Conservation (phyloP, 192 early-diverging fungal genomes). For the Linnemannia zychae region DNA sequence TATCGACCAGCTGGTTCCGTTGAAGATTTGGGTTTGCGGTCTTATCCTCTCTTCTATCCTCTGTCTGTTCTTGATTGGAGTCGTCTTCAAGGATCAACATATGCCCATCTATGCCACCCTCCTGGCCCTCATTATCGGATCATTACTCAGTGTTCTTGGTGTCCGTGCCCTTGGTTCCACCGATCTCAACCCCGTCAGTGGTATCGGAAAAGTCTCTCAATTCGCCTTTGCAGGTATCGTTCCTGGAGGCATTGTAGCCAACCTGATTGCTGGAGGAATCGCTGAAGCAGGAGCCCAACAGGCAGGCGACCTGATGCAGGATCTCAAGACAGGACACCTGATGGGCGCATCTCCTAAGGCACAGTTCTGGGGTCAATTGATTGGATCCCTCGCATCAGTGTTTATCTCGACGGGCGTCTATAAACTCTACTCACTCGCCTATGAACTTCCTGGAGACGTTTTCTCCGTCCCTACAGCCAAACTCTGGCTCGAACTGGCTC, state of each 20-base stretch:
- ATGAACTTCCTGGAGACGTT: conserved; percentile 76
- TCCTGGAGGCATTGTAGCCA: conserved; percentile 77
- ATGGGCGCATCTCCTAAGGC: conserved; percentile 85
- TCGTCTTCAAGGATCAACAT: conserved; percentile 70
- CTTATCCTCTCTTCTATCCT: conserved; percentile 70
- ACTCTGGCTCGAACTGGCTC: conserved; percentile 85
- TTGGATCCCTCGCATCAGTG: conserved; percentile 81
- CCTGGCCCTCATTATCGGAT: conserved; percentile 78
- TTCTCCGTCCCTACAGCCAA: conserved; percentile 82
- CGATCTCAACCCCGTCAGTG: conserved; percentile 86
- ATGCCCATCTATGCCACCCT: conserved; percentile 76
- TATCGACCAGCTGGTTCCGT: conserved; percentile 69
- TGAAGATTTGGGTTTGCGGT: conserved; percentile 73
- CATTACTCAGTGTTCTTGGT: conserved; percentile 82
- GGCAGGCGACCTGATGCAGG: conserved; percentile 73
- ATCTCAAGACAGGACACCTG: conserved; percentile 90
- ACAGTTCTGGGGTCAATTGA: conserved; percentile 87
- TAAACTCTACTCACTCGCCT: conserved; percentile 75
- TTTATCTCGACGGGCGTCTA: conserved; percentile 80
- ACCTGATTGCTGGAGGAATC: conserved; percentile 84
- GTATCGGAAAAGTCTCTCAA: conserved; percentile 89
- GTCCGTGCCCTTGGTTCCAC: conserved; percentile 88
- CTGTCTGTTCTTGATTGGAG: conserved; percentile 72
- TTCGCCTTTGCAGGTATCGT: conserved; percentile 85
- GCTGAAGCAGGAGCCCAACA: conserved; percentile 75